Percentiles rank a stretch among this genome's conserved stretches.
Evolutionary conservation across 129 eudicot species (phyloP).

Genomic region (Flaveria linearis): DNA sequence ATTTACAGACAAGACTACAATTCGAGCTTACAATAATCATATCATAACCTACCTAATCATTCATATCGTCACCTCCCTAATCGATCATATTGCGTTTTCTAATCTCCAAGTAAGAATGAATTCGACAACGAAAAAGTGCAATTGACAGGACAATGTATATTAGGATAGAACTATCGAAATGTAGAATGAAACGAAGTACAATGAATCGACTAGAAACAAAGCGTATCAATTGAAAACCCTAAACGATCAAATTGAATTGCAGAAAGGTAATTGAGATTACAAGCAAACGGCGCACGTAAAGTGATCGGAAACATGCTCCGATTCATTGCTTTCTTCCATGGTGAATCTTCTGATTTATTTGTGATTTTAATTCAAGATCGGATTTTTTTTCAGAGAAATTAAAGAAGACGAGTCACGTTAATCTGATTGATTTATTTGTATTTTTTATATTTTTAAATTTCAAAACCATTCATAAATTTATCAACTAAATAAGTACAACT

Average conservation of each 20-base stretch:
- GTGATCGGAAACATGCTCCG: constrained; percentile 58
- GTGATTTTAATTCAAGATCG: constrained; percentile 4
- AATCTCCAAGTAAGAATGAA: background rate
- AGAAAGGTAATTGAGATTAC: constrained; percentile 32
- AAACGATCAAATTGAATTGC: constrained; percentile 3
- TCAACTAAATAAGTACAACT: too few relatives aligned
- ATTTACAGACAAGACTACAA: background rate
- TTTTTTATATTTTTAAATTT: too few relatives aligned
- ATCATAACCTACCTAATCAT: background rate
- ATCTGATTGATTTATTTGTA: too few relatives aligned
- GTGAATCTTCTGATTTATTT: constrained; percentile 11
- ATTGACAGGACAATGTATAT: background rate
- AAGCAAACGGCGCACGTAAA: constrained; percentile 71
- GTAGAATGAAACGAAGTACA: too few relatives aligned
- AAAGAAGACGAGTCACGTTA: too few relatives aligned
- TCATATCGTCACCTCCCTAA: background rate
- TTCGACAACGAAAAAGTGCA: background rate
- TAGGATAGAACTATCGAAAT: background rate
- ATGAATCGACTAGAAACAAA: background rate
- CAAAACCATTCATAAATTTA: too few relatives aligned
- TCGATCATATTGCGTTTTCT: background rate
- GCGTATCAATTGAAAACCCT: constrained; percentile 30
- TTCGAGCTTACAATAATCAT: background rate
- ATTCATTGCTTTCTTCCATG: constrained; percentile 36
- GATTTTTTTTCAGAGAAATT: background rate